Conservation (phyloP, 352 stramenopile species). For the Phytopythium cucurbitacearum region DNA sequence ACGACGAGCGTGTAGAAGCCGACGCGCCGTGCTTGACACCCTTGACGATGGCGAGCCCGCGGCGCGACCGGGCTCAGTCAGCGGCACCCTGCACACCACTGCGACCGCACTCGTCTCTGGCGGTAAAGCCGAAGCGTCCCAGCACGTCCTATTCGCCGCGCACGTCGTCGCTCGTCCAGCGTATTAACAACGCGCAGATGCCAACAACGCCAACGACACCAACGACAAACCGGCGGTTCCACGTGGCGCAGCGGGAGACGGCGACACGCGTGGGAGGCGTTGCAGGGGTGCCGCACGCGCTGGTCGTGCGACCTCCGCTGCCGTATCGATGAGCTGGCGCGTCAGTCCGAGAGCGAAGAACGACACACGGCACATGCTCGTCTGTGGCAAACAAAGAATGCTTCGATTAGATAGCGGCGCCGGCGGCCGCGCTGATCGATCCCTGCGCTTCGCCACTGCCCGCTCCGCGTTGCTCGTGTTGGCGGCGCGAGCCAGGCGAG, state of each 20-base stretch:
- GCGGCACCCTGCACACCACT: conserved; percentile 23
- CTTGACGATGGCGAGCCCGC: conserved; percentile 14
- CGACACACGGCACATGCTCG: too few relatives aligned
- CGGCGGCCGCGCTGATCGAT: too few relatives aligned
- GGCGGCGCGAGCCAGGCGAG: too few relatives aligned
- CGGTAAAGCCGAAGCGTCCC: conserved; percentile 16
- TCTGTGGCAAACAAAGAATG: too few relatives aligned
- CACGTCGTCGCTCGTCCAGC: conserved; percentile 16
- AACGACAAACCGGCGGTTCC: conserved; percentile 29
- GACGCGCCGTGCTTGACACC: too few relatives aligned
- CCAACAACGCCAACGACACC: conserved; percentile 2
- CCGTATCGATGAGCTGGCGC: conserved; percentile 41
- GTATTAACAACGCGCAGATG: neutral
- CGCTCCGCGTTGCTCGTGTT: too few relatives aligned
- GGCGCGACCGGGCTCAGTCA: conserved; percentile 17
- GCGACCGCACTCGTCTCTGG: conserved; percentile 2
- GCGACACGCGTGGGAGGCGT: conserved; percentile 26
- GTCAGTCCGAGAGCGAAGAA: neutral
- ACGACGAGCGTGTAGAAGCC: neutral
- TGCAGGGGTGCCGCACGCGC: conserved; percentile 31
- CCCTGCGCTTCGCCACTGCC: too few relatives aligned
- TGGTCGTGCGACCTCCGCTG: conserved; percentile 41
- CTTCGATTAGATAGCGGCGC: too few relatives aligned
- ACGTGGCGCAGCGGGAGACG: conserved; percentile 38
- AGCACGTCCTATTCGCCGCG: conserved; percentile 45